A percentile compares a stretch with the other conserved stretches of the same genome.
Conservation (phyloP, 2,329 filamentous ascomycete genomes). For the Dryadomyces quercus-mongolicae region DNA sequence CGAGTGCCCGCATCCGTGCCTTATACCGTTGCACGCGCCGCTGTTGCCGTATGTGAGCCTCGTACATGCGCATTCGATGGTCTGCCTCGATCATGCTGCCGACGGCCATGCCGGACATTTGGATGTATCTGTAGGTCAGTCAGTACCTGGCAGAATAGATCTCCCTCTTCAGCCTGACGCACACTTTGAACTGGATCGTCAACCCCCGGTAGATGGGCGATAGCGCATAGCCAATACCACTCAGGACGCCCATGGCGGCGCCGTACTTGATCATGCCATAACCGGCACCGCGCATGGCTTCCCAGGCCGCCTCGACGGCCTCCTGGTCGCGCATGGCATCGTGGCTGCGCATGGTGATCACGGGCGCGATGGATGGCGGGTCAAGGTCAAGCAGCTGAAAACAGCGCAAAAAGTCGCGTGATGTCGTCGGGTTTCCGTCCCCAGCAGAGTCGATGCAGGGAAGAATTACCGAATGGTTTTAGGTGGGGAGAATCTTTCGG, state of each 20-base stretch:
- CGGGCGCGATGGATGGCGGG: background rate
- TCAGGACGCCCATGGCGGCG: constrained; percentile 48
- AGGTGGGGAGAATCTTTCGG: too few species aligned
- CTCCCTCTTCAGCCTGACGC: constrained; percentile 20
- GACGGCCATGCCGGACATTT: constrained; percentile 78
- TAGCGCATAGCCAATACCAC: constrained; percentile 47
- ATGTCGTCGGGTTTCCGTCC: background rate
- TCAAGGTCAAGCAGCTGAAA: background rate
- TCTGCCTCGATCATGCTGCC: constrained; percentile 70
- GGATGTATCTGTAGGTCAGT: constrained; percentile 51
- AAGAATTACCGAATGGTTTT: too few species aligned
- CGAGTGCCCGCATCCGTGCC: constrained; percentile 23
- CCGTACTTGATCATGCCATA: constrained; percentile 64
- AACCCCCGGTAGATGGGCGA: constrained; percentile 62
- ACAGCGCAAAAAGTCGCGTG: background rate
- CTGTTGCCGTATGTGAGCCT: constrained; percentile 51
- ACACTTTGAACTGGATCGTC: constrained; percentile 70
- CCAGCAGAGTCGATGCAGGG: too few species aligned
- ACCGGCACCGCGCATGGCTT: constrained; percentile 54
- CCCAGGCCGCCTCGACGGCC: constrained; percentile 57
- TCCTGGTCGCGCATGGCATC: constrained; percentile 53
- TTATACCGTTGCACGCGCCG: constrained; percentile 51
- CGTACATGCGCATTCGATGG: constrained; percentile 51
- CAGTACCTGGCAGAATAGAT: too few species aligned
- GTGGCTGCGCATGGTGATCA: constrained; percentile 33